Base-by-base conservation (phyloP, 2,329 filamentous ascomycete species). In the Colletotrichum orchidophilum region DNA sequence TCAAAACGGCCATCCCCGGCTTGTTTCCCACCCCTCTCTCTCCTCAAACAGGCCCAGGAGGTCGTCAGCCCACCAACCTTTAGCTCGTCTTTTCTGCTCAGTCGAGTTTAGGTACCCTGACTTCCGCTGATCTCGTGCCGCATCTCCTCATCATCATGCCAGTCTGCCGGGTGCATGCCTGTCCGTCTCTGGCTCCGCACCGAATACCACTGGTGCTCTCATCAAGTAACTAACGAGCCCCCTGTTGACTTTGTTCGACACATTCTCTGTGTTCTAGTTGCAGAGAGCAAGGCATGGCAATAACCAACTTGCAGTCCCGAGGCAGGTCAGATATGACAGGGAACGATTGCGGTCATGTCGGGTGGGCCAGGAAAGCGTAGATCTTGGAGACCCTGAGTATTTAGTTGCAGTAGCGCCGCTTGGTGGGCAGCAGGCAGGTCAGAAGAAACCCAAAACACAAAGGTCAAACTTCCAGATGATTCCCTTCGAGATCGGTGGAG, bases 281-380 rank as follows among this genome's bases (percentile, higher is more conserved):
- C 39, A 8, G 21, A 46, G 15, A 21, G 33, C 75, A 78, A 18
- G 80, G 78, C 18, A 21, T 35, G 18, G n/a, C 11, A 33, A 7
- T 18, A 11, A 29, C 42, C 21, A 12, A 33, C 26, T 33, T 33
- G 3, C 26, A 42, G 15, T 26, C 27, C 27, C 18, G 59, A 33
- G 35, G 26, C 24, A 69, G 11, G 29, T 52, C n/a, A 58, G n/a
- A 39, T 31, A 24, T 27, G 27, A 79, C 42, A 81, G 79, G 82
- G 77, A 78, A 57, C 18, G 52, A 12, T 24, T 50, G 46, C 18
- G 26, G 42, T 26, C 39, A 29, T 18, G 39, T 18, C 18, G 8
- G 39, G 39, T 46, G 27, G 15, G 39, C 26, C 18, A 39, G 33
- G 24, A 42, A 35, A n/a, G 46, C 9, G 33, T 24, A 15, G 24